Percentiles rank a stretch among this genome's conserved stretches.
These are phyloP conservation scores for Dendrobium officinale DNA, from an alignment of 106 monocot species.

Conservation along the genomic window DNA sequence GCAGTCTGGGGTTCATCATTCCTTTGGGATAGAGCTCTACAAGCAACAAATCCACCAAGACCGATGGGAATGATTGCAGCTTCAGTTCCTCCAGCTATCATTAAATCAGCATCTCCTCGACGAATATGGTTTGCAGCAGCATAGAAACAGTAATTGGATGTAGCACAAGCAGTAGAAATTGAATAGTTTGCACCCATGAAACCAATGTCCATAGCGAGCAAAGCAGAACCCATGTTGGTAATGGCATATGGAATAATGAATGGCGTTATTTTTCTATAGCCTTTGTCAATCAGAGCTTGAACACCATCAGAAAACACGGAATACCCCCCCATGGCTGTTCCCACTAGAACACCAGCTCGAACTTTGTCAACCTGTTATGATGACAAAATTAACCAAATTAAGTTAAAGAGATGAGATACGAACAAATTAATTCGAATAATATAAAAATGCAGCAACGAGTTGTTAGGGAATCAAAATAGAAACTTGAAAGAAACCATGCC, in stretches of 20 bases:
- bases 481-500: background rate
- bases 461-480: background rate
- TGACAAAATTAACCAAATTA: background rate
- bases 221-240: conserved; percentile 97
- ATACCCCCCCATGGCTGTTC: conserved; percentile 94
- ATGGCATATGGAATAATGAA: conserved; percentile 94
- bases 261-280: conserved; percentile 90
- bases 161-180: conserved; percentile 98
- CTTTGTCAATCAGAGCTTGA: conserved; percentile 88
- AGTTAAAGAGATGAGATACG: background rate
- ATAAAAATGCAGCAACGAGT: background rate
- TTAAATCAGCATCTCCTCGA: conserved; percentile 88
- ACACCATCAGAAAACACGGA: conserved; percentile 90
- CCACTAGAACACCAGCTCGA: conserved; percentile 86
- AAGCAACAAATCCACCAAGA: conserved; percentile 94
- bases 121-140: conserved; percentile 97
- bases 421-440: background rate
- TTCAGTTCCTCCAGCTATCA: conserved; percentile 98
- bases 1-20: conserved; percentile 93
- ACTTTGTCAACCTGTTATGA: conserved; percentile 76
- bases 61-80: conserved; percentile 99
- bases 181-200: conserved; percentile 99
- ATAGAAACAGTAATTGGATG: conserved; percentile 96
- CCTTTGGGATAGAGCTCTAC: conserved; percentile 92
- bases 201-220: conserved; percentile 96